Evolutionary conservation across 192 early-diverging fungal genomes (phyloP).

Genomic region (Dimargaris verticillata): DNA sequence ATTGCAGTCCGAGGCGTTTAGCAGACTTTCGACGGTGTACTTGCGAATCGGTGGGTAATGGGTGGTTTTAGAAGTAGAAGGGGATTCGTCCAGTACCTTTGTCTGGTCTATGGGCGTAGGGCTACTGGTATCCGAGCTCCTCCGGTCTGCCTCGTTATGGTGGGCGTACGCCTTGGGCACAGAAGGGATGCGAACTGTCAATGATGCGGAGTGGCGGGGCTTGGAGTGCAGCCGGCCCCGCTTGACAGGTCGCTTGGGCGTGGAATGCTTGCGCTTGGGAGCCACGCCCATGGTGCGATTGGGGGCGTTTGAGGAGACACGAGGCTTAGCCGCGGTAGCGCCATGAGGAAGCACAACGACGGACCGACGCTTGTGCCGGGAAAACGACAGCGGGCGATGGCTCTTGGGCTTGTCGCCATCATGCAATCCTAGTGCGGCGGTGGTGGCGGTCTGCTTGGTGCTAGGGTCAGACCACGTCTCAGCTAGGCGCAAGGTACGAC

Average conservation of each 20-base stretch:
- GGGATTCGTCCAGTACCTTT: background rate
- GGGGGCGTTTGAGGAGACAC: background rate
- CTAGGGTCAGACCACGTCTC: background rate
- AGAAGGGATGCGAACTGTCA: constrained; percentile 5
- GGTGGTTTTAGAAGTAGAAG: background rate
- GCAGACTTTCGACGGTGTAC: background rate
- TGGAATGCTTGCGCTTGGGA: constrained; percentile 1
- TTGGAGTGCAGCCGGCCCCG: constrained; percentile 6
- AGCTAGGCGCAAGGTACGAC: too few relatives aligned
- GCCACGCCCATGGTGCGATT: background rate
- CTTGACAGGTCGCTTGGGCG: background rate
- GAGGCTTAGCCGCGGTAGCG: background rate
- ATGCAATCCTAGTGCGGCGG: background rate
- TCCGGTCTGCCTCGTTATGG: background rate
- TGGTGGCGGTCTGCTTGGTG: background rate
- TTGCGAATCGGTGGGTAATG: background rate
- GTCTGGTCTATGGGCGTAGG: background rate
- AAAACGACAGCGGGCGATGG: constrained; percentile 5
- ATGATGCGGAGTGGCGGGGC: background rate
- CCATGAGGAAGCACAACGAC: background rate
- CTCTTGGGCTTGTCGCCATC: background rate
- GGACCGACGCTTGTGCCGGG: constrained; percentile 4
- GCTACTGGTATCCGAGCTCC: background rate
- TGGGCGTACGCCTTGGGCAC: background rate
- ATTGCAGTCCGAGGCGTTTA: background rate